These are phyloP conservation scores for Suillus brevipes DNA, from an alignment of 768 basidiomycete genomes.

Conservation along the genomic window DNA sequence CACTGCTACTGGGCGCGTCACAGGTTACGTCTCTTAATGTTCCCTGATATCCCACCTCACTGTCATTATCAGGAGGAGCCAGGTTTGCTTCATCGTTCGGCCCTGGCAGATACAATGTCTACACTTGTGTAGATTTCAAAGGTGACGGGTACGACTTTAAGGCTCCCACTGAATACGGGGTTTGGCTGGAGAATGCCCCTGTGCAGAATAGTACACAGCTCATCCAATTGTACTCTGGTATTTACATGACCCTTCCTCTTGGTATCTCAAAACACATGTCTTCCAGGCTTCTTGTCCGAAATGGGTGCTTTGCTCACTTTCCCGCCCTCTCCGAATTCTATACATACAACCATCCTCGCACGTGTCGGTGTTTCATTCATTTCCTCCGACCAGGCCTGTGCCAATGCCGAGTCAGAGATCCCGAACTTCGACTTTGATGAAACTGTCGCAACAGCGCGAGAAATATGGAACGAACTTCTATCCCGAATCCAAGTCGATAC, in stretches of 20 bases:
- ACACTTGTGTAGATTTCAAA: conserved; percentile 61
- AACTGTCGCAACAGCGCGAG: conserved; percentile 43
- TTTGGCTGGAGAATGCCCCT: conserved; percentile 52
- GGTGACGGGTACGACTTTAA: conserved; percentile 49
- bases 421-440: conserved; percentile 55
- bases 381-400: conserved; percentile 58
- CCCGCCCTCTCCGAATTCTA: conserved; percentile 38
- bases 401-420: conserved; percentile 61
- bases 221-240: conserved; percentile 51
- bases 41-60: background rate
- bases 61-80: conserved; percentile 29
- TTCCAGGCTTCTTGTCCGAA: conserved; percentile 47
- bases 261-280: background rate
- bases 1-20: conserved; percentile 49
- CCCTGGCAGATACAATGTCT: conserved; percentile 56
- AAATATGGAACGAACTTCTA: conserved; percentile 59
- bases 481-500: conserved; percentile 54
- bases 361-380: conserved; percentile 70
- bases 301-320: conserved; percentile 57
- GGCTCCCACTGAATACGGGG: conserved; percentile 55
- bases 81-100: conserved; percentile 60
- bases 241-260: background rate
- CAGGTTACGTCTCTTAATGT: conserved; percentile 29
- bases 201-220: conserved; percentile 46
- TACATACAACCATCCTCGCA: conserved; percentile 48